Conservation (phyloP, 768 basidiomycete species). For the Calocera viscosa region DNA sequence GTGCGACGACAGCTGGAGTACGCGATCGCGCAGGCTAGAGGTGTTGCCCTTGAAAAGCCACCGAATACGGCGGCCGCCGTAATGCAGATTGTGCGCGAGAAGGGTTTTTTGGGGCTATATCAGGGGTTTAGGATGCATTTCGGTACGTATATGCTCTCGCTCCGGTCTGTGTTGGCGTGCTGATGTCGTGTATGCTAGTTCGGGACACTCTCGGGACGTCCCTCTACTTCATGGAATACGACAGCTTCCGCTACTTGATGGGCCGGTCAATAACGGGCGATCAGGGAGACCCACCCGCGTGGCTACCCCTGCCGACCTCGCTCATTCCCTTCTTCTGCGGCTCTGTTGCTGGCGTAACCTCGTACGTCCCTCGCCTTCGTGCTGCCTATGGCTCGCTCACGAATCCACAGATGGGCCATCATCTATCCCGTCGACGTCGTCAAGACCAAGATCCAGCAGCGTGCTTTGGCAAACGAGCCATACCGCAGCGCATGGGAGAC, state of each 20-base stretch:
- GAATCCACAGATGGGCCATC: conserved; percentile 41
- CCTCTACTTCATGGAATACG: conserved; percentile 89
- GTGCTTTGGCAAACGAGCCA: conserved; percentile 66
- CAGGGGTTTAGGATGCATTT: conserved; percentile 75
- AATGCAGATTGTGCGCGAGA: conserved; percentile 51
- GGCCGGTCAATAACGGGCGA: conserved; percentile 67
- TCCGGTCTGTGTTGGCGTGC: background rate
- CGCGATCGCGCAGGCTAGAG: conserved; percentile 72
- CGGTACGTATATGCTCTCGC: conserved; percentile 29
- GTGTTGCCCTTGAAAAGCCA: conserved; percentile 54
- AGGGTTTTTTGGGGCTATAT: conserved; percentile 22
- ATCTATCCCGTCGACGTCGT: conserved; percentile 94
- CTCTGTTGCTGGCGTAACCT: conserved; percentile 68
- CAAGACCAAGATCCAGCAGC: conserved; percentile 92
- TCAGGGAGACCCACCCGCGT: conserved; percentile 68
- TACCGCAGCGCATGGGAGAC: conserved; percentile 64
- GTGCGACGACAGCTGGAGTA: conserved; percentile 86
- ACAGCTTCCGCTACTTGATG: conserved; percentile 75
- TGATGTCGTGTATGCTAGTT: conserved; percentile 33
- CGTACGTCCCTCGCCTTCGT: conserved; percentile 2
- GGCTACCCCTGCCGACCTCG: conserved; percentile 69
- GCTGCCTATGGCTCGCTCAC: background rate
- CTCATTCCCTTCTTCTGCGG: conserved; percentile 86
- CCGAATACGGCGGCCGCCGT: conserved; percentile 71
- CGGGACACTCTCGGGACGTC: conserved; percentile 84